Evolutionary conservation across 352 stramenopile genomes (phyloP), one percentile per base, ranked within the genome.

Genomic region (Albugo candida): DNA sequence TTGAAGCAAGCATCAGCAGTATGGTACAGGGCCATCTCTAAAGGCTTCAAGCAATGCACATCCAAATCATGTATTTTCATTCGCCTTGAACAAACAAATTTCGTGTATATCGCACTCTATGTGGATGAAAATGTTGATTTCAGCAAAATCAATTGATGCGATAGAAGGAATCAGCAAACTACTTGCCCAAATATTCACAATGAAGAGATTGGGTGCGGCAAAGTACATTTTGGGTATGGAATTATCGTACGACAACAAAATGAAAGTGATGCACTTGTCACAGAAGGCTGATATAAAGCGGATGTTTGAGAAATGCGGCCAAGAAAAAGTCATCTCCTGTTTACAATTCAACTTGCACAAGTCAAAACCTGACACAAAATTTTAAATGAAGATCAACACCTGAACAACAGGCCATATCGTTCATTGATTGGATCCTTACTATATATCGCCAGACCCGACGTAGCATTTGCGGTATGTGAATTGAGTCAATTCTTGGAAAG

Each of bases 1-100:
- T 31, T 56, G 4, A 53, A 55, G 35, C 40, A 63, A 17, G 55
- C 46, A 2, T 49, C 51, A 8, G 54, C 20, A 5, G 55, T 53
- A 16, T 65, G 51, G 55, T 47, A 62, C 21, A 55, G 52, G 37
- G 59, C 41, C 0, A 58, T 64, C n/a, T 46, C 54, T 21, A 0
- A 2, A 2, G 45, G 53, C 0, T 65, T 55, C 6, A 5, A 16
- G 2, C 54, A 47, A 10, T 55, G 51, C 20, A 36, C 45, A 13
- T 46, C 21, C 0, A 47, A 61, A 5, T 18, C 56, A n/a, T 61
- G 58, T 17, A 39, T 61, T 13, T 60, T 58, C 13, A 38, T 53
- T 0, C 59, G 58, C 40, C 6, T 36, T 34, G 47, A 27, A 0
- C 27, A 39, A 8, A 36, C 36, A 34, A 46, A 18, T 18, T 56